Base-by-base conservation (phyloP, 2,329 filamentous ascomycete genomes). In the Botrytis cinerea region DNA sequence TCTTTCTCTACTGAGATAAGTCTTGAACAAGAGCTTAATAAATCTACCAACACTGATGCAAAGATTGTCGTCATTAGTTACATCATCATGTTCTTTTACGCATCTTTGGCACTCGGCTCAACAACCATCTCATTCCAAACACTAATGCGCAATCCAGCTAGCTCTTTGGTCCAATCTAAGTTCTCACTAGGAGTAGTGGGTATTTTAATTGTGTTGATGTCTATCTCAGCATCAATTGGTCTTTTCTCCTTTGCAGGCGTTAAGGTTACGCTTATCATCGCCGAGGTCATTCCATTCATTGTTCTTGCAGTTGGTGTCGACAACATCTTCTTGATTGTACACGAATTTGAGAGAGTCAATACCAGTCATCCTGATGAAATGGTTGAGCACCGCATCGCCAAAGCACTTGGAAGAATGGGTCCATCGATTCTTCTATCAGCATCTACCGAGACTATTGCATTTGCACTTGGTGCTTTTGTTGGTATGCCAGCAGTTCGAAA, bases 401-500 rank as follows among this genome's bases (percentile, higher is more conserved):
- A 92, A 79, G 93, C 96, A 4, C 86, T 98, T n/a, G 95, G 96
- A 35, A 90, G 96, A 71, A 99, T 99, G 91, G 96, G 96, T 0
- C 96, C 96, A 3, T 98, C 95, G 1, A 98, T 99, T 71, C 87
- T 99, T 28, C 91, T 99, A 59, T 98, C 96, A 14, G 95, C 95
- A n/a, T 87, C 93, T 48, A 98, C 95, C 0, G 96, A 99, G 82
- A 99, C 95, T 0, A 90, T 95, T 38, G 95, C 95, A 2, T 99
- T 99, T 82, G 92, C 94, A 2, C 87, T 99, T 18, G 96, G 96
- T 20, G 93, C 94, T 60, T 95, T 96, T 75, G 97, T 98, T 10
- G 95, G 95, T 67, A 99, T 99, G 96, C 96, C 97, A 25, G 96
- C 96, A 2, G 97, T 99, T 61, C 90, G 94, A 75, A 99, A 99